Base-by-base conservation (phyloP, 768 basidiomycete genomes). In the Suillus hirtellus region DNA sequence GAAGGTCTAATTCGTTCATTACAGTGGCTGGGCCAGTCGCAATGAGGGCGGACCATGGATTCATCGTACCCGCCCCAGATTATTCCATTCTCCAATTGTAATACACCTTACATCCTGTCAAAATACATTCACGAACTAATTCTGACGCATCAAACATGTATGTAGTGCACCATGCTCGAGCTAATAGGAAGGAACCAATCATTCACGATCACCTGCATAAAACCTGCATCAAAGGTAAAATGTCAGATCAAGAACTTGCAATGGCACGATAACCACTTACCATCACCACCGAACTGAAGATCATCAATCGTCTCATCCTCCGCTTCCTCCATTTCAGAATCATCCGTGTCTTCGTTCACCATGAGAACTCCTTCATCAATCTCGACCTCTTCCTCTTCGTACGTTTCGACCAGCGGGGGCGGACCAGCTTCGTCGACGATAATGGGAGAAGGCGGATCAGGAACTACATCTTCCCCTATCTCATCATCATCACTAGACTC, bases 81-180 rank as follows among this genome's bases (percentile, higher is more conserved):
- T 11, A 12, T 47, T 5, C 2, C 46, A 12, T 47, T 14, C 5
- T 12, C 5, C n/a, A 21, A 52, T 17, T 50, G 4, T 2, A 14
- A 31, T 17, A 31, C 10, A 34, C 10, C 31, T 34, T 38, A 38
- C 53, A 37, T n/a, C 1, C 37, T 56, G 38, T 56, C 42, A 1
- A 56, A 42, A 40, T 40, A 58, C 15, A 17, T 38, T 38, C 14
- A 27, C 21, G 7, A 34, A 9, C 27, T 19, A 4, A 10, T 27
- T 34, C 19, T 31, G 9, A 52, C 21, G 12, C 7, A 14, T 59
- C 69, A 76, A 35, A 75, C 73, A 35, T 61, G 64, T 53, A 75
- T 69, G 9, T 47, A 64, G 44, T 69, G 68, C 44, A 76, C 74
- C 17, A 66, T 73, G 17, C 68, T 75, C 21, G 64, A 49, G 24